Conservation (phyloP, 2,329 filamentous ascomycete genomes). For the Coleophoma eucalyptorum region DNA sequence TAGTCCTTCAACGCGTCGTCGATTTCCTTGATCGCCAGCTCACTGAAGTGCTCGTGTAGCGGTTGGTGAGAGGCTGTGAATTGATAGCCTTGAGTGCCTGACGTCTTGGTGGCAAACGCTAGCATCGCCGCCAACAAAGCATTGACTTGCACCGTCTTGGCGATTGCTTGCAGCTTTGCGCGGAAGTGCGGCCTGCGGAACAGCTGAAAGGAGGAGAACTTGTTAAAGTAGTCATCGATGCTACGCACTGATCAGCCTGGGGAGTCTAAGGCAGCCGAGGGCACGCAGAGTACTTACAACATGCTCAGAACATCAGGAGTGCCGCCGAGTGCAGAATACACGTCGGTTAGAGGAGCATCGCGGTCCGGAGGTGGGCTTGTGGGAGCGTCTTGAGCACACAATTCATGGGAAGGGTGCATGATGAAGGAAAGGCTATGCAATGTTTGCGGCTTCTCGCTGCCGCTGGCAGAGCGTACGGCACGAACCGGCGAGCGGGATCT, state of each 20-base stretch:
- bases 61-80: neutral
- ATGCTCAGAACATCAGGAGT: neutral
- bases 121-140: slow-evolving; percentile 28
- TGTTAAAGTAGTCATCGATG: slow-evolving; percentile 2
- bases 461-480: neutral
- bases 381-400: too few relatives aligned
- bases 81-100: neutral
- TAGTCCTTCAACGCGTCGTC: slow-evolving; percentile 27
- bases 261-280: neutral
- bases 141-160: slow-evolving; percentile 8
- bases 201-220: slow-evolving; percentile 8
- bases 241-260: neutral
- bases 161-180: slow-evolving; percentile 1
- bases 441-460: neutral
- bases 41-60: slow-evolving; percentile 13
- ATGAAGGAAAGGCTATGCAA: neutral
- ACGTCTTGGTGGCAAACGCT: slow-evolving; percentile 18
- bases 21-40: slow-evolving; percentile 19
- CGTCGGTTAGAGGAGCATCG: too few relatives aligned
- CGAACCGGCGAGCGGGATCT: neutral
- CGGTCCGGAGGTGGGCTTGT: too few relatives aligned
- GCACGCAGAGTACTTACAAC: too few relatives aligned
- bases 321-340: neutral
- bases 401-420: neutral
- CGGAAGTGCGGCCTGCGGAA: slow-evolving; percentile 4